Percentiles rank a stretch among this genome's conserved stretches.
Evolutionary conservation across 352 stramenopile species (phyloP).

Genomic region (Globisporangium cederbergense): DNA sequence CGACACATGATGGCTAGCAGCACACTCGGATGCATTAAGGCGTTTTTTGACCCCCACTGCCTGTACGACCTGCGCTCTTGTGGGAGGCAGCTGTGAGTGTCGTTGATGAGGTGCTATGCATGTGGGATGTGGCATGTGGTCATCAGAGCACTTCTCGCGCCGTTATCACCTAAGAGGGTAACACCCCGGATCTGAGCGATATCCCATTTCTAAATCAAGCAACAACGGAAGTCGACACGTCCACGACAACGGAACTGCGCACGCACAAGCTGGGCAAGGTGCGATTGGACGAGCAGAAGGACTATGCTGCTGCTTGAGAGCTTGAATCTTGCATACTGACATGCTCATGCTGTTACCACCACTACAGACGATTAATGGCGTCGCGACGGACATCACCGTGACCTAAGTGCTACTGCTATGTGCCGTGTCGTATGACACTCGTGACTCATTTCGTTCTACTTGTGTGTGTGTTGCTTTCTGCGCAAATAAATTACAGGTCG

Average conservation of each 20-base stretch:
- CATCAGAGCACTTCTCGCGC: too few species aligned
- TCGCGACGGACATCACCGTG: conserved; percentile 65
- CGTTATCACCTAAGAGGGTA: background rate
- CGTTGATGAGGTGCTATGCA: too few species aligned
- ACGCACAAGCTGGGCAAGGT: conserved; percentile 45
- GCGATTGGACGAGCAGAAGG: background rate
- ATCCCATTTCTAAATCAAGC: too few species aligned
- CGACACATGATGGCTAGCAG: too few species aligned
- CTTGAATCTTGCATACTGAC: too few species aligned
- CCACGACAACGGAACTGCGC: conserved; percentile 24
- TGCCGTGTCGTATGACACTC: background rate
- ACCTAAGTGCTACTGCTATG: conserved; percentile 16
- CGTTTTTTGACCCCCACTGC: too few species aligned
- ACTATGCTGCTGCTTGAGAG: too few species aligned
- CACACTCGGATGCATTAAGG: too few species aligned
- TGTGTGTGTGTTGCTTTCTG: background rate
- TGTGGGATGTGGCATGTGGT: too few species aligned
- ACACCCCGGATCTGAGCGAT: too few species aligned
- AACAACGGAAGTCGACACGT: conserved; percentile 4
- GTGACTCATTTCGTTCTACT: background rate
- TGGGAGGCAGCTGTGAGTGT: too few species aligned
- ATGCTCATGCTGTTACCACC: background rate
- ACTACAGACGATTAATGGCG: conserved; percentile 65
- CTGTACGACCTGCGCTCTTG: too few species aligned
- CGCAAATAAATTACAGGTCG: conserved; percentile 33